Conservation (phyloP, 495 filamentous ascomycete species). For the Extremus antarcticus region DNA sequence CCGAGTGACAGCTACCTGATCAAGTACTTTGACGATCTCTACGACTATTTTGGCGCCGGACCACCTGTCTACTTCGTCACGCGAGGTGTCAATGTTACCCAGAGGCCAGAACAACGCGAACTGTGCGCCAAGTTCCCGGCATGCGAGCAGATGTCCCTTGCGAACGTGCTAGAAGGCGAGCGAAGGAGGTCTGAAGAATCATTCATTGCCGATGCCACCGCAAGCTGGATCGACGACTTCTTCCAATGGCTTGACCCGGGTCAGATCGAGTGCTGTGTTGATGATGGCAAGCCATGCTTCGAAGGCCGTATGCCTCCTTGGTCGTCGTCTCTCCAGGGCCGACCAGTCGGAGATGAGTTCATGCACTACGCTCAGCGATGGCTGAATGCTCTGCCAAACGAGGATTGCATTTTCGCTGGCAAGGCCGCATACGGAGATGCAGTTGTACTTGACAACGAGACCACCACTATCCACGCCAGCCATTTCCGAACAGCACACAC, state of each 20-base stretch:
- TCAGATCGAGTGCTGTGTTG: constrained; percentile 65
- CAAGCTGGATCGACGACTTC: constrained; percentile 95
- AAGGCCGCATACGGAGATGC: constrained; percentile 78
- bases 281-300: constrained; percentile 61
- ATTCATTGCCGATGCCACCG: constrained; percentile 82
- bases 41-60: constrained; percentile 79
- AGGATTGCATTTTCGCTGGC: constrained; percentile 77
- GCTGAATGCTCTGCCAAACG: constrained; percentile 66
- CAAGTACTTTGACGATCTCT: constrained; percentile 87
- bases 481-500: constrained; percentile 89
- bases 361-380: constrained; percentile 73
- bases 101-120: constrained; percentile 63
- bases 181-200: constrained; percentile 81
- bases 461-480: constrained; percentile 57
- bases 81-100: constrained; percentile 62
- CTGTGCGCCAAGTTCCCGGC: constrained; percentile 86
- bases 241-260: constrained; percentile 88
- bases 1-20: constrained; percentile 89
- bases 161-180: constrained; percentile 84
- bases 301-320: constrained; percentile 60
- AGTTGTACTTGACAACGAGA: constrained; percentile 61
- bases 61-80: constrained; percentile 97
- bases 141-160: constrained; percentile 70
- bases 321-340: constrained; percentile 78
- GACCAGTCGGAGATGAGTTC: constrained; percentile 89